Percentiles rank a stretch among this genome's conserved stretches.
phyloP scores from a whole-genome alignment of 1,284 basidiomycete species.

The Neonothopanus nambi region DNA sequence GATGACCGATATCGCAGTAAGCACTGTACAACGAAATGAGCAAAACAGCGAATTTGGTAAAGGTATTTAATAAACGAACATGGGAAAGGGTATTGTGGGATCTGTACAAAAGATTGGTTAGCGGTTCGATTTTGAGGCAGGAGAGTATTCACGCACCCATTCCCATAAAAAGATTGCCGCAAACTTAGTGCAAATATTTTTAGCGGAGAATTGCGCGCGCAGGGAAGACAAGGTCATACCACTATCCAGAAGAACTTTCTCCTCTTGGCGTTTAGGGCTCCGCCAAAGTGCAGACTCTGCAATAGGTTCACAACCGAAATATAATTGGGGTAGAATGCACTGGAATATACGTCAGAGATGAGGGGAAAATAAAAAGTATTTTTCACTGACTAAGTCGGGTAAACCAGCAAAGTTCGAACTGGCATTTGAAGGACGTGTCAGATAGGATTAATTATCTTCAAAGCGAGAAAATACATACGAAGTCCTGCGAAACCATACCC shows the following conservation, averaged over 20 bases:
- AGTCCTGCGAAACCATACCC: conserved; percentile 58
- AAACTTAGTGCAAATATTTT: conserved; percentile 29
- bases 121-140: background rate
- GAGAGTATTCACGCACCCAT: background rate
- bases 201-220: conserved; percentile 7
- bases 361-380: background rate
- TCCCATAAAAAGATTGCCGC: conserved; percentile 49
- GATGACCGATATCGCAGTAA: conserved; percentile 51
- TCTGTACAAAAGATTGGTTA: conserved; percentile 34
- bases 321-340: conserved; percentile 52
- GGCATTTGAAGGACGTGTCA: conserved; percentile 14
- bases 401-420: conserved; percentile 55
- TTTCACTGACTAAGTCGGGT: conserved; percentile 52
- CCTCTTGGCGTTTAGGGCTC: conserved; percentile 49
- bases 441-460: background rate
- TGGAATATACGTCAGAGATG: conserved; percentile 15
- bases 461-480: conserved; percentile 24
- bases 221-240: conserved; percentile 28
- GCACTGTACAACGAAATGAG: conserved; percentile 30
- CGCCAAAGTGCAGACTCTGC: conserved; percentile 53
- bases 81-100: conserved; percentile 45
- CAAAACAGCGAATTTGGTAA: background rate
- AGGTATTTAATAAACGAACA: conserved; percentile 13
- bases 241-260: conserved; percentile 57
- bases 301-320: conserved; percentile 53